Conservation (phyloP, 306 rosid genomes). For the Styphnolobium japonicum region DNA sequence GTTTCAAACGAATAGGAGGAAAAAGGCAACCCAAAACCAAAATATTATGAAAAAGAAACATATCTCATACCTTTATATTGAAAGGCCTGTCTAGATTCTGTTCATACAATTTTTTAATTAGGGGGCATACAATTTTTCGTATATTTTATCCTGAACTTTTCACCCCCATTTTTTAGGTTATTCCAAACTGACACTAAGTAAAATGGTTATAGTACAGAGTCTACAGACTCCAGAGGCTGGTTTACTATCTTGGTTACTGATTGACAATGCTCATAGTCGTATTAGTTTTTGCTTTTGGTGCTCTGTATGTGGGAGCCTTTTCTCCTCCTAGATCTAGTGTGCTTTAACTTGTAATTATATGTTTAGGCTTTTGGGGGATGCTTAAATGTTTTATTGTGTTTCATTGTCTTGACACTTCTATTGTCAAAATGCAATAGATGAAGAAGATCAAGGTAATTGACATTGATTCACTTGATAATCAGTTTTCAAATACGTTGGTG, state of each 20-base stretch:
- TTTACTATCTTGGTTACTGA: background rate
- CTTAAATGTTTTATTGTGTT: background rate
- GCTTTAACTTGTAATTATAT: background rate
- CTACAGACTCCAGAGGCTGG: background rate
- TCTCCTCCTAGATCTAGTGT: background rate
- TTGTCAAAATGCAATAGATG: background rate
- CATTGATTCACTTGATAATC: background rate
- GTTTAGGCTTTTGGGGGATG: too few species aligned
- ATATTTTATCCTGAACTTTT: too few species aligned
- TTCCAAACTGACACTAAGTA: too few species aligned
- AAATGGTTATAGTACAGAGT: background rate
- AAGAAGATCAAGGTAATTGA: background rate
- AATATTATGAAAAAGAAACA: background rate
- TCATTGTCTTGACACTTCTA: background rate
- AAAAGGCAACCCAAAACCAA: background rate
- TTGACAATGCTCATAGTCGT: background rate
- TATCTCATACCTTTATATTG: background rate
- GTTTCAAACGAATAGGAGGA: background rate
- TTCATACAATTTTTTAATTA: too few species aligned
- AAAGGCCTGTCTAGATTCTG: background rate
- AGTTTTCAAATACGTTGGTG: background rate
- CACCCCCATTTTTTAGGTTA: too few species aligned
- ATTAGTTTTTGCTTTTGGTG: background rate
- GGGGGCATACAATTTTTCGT: too few species aligned
- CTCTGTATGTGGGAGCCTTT: background rate